These are phyloP conservation scores for Akanthomyces uredinophilus DNA, from an alignment of 2,329 filamentous ascomycete genomes.

Conservation along the genomic window DNA sequence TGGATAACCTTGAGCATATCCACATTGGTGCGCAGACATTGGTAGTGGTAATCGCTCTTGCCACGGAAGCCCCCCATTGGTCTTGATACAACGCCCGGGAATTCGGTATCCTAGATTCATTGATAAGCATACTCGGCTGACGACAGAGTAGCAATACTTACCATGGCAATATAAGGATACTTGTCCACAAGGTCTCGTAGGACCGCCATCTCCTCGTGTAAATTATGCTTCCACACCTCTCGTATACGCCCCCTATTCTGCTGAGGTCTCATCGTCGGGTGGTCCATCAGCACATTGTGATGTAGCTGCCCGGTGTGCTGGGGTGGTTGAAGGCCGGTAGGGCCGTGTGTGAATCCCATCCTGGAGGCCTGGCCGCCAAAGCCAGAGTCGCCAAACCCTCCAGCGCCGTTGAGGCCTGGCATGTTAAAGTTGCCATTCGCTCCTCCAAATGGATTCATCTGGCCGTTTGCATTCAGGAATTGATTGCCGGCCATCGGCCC, in stretches of 20 bases:
- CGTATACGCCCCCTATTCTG: slow-evolving; percentile 80
- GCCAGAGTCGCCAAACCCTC: slow-evolving; percentile 61
- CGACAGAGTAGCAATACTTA: slow-evolving; percentile 30
- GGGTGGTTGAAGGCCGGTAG: slow-evolving; percentile 52
- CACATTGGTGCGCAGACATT: slow-evolving; percentile 94
- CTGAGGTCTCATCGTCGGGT: slow-evolving; percentile 38
- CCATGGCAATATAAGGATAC: slow-evolving; percentile 97
- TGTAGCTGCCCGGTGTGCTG: slow-evolving; percentile 44
- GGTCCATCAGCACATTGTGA: slow-evolving; percentile 38
- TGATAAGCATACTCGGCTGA: slow-evolving; percentile 3
- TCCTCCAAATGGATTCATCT: slow-evolving; percentile 60
- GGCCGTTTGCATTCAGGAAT: slow-evolving; percentile 65
- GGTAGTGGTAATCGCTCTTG: slow-evolving; percentile 98
- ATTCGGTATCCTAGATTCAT: slow-evolving; percentile 79
- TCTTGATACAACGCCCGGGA: slow-evolving; percentile 92
- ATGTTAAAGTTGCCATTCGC: slow-evolving; percentile 54
- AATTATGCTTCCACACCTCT: slow-evolving; percentile 91
- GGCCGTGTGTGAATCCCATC: slow-evolving; percentile 72
- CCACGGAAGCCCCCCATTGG: slow-evolving; percentile 92
- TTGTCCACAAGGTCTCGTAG: slow-evolving; percentile 79
- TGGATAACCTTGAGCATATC: slow-evolving; percentile 97
- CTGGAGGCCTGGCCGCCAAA: slow-evolving; percentile 82
- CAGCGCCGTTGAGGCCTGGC: slow-evolving; percentile 51
- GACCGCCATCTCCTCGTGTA: slow-evolving; percentile 84
- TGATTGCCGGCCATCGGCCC: slow-evolving; percentile 59